Evolutionary conservation across 2,329 filamentous ascomycete genomes (phyloP).

Genomic region (Aspergillus aculeatinus): DNA sequence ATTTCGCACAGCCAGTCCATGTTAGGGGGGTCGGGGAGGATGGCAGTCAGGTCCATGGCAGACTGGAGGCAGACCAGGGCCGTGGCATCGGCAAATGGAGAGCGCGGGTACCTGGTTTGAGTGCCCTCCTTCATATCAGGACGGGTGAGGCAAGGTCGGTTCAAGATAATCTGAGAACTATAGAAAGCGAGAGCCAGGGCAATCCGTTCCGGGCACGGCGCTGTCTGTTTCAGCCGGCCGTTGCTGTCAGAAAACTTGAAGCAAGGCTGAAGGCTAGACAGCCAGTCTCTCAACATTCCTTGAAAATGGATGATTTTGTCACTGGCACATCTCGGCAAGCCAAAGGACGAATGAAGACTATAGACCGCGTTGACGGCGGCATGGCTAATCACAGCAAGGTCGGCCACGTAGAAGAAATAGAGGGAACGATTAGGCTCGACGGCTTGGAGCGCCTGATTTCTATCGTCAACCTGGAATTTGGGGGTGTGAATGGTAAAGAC

Average conservation of each 20-base stretch:
- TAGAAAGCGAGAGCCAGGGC: constrained; percentile 1
- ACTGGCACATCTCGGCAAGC: background rate
- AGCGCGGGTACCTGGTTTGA: background rate
- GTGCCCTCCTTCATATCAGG: background rate
- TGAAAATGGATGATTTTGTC: background rate
- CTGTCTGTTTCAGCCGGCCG: background rate
- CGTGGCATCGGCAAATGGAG: constrained; percentile 3
- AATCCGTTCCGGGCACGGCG: background rate
- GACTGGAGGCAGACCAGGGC: background rate
- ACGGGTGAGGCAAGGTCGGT: constrained; percentile 5
- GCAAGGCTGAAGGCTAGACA: background rate
- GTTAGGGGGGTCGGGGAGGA: constrained; percentile 36
- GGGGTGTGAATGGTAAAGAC: background rate
- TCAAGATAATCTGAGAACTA: constrained; percentile 6
- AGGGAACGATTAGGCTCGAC: background rate
- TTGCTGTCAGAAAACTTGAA: background rate
- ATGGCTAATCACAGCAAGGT: constrained; percentile 3
- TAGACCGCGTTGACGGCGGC: constrained; percentile 2
- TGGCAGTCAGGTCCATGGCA: constrained; percentile 23
- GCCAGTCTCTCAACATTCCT: background rate
- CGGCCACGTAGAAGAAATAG: constrained; percentile 2
- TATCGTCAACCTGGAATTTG: background rate
- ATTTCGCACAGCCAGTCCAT: constrained; percentile 31
- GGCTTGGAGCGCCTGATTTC: background rate
- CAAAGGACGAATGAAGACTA: background rate